Evolutionary conservation across 1,284 basidiomycete species (phyloP).

Genomic region (Rhodofomes roseus): DNA sequence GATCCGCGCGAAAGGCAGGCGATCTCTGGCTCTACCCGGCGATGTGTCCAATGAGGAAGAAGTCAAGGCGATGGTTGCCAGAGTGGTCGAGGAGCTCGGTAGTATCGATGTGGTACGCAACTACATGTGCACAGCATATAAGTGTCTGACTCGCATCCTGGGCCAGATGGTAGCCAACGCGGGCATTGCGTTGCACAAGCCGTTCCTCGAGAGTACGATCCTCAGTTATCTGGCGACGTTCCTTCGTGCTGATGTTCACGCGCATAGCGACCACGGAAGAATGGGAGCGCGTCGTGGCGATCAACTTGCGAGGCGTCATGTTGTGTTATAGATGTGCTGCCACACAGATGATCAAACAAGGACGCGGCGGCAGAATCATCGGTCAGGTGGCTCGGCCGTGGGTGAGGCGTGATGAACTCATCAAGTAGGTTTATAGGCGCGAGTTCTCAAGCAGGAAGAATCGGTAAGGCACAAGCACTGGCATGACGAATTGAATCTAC

Average conservation of each 20-base stretch:
- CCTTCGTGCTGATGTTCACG: background rate
- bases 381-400: slow-evolving; percentile 15
- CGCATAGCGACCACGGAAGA: slow-evolving; percentile 20
- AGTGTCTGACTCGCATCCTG: background rate
- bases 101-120: slow-evolving; percentile 9
- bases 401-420: background rate
- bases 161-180: slow-evolving; percentile 32
- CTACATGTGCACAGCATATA: background rate
- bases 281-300: slow-evolving; percentile 22
- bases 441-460: slow-evolving; percentile 7
- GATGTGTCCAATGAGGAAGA: slow-evolving; percentile 12
- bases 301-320: slow-evolving; percentile 33
- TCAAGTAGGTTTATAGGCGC: background rate
- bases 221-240: background rate
- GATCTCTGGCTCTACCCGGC: slow-evolving; percentile 8
- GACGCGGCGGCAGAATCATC: slow-evolving; percentile 32
- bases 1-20: slow-evolving; percentile 11
- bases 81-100: slow-evolving; percentile 8
- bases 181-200: slow-evolving; percentile 21
- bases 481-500: background rate
- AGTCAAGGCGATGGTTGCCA: slow-evolving; percentile 7
- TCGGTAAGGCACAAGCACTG: background rate
- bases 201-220: slow-evolving; percentile 21
- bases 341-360: slow-evolving; percentile 31
- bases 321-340: slow-evolving; percentile 34